These are phyloP conservation scores for Hericium erinaceus DNA, from an alignment of 768 basidiomycete genomes.

Conservation along the genomic window DNA sequence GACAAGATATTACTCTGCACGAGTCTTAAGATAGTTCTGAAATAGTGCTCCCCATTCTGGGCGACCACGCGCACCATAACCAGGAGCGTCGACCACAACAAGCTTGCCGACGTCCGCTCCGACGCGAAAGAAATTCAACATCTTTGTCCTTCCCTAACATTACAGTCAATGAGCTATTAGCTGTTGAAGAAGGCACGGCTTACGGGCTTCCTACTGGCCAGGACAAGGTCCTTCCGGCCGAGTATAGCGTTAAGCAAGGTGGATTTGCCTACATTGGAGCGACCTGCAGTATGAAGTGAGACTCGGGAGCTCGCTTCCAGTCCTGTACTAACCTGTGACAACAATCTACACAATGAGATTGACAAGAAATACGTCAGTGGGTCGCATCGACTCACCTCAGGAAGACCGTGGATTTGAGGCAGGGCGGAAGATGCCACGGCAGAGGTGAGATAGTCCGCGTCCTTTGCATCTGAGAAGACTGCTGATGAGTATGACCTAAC, in stretches of 20 bases:
- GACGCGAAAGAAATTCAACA: constrained; percentile 67
- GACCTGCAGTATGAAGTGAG: constrained; percentile 32
- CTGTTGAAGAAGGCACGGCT: constrained; percentile 16
- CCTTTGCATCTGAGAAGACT: not conserved
- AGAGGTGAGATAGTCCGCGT: constrained; percentile 15
- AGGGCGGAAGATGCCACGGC: constrained; percentile 7
- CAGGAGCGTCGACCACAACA: constrained; percentile 71
- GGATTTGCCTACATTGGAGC: constrained; percentile 75
- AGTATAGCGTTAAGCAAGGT: constrained; percentile 63
- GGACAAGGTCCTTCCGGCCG: constrained; percentile 43
- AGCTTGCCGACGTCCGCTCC: constrained; percentile 44
- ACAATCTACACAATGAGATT: constrained; percentile 6
- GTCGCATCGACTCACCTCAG: constrained; percentile 9
- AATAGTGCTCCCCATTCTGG: constrained; percentile 70
- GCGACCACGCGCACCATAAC: constrained; percentile 68
- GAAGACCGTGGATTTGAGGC: constrained; percentile 11
- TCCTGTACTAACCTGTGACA: constrained; percentile 10
- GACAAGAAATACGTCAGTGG: not conserved
- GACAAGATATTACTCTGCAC: constrained; percentile 43
- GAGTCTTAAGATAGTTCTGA: constrained; percentile 49
- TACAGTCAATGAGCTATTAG: not conserved
- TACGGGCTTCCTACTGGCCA: constrained; percentile 65
- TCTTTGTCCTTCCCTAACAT: constrained; percentile 57
- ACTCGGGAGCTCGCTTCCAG: not conserved
- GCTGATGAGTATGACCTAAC: not conserved